Evolutionary conservation across 176 grass and related monocot species (phyloP).

Genomic region (Hsuehochloa calcarea): DNA sequence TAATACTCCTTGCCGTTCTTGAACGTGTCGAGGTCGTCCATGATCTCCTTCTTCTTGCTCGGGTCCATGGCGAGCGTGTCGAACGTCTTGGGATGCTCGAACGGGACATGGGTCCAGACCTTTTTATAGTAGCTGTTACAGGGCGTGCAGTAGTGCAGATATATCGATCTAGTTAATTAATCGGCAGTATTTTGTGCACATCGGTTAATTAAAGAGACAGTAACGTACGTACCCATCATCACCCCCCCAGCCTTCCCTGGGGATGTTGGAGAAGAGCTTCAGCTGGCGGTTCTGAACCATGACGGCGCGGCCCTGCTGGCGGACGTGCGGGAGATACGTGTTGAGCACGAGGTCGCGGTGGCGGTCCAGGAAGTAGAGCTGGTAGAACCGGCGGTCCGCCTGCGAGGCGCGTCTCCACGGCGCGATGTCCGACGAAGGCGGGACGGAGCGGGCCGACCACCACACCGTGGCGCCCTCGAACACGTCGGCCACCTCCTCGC

Average conservation of each 20-base stretch:
- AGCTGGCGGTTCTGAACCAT: constrained; percentile 36
- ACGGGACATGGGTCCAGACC: constrained; percentile 23
- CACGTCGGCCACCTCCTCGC: constrained; percentile 35
- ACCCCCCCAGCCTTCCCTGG: not conserved
- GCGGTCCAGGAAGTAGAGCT: constrained; percentile 16
- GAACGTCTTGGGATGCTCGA: constrained; percentile 22
- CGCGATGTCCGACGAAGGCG: not conserved
- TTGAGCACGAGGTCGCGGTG: constrained; percentile 20
- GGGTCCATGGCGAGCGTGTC: not conserved
- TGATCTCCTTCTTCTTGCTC: not conserved
- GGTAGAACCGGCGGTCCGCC: not conserved
- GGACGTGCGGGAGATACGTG: constrained; percentile 23
- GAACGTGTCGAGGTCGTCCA: too few species aligned
- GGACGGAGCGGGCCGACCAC: not conserved
- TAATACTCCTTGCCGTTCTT: not conserved
- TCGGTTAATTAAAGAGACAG: too few species aligned
- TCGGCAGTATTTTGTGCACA: too few species aligned
- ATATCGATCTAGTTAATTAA: too few species aligned
- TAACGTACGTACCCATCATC: not conserved
- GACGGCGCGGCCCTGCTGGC: constrained; percentile 33
- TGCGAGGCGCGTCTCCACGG: not conserved
- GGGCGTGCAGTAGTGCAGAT: too few species aligned
- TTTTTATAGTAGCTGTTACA: too few species aligned
- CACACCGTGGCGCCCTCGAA: constrained; percentile 15
- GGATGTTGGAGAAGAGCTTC: constrained; percentile 63